phyloP scores from a whole-genome alignment of 257 asterid species.

The Craterostigma plantagineum region DNA sequence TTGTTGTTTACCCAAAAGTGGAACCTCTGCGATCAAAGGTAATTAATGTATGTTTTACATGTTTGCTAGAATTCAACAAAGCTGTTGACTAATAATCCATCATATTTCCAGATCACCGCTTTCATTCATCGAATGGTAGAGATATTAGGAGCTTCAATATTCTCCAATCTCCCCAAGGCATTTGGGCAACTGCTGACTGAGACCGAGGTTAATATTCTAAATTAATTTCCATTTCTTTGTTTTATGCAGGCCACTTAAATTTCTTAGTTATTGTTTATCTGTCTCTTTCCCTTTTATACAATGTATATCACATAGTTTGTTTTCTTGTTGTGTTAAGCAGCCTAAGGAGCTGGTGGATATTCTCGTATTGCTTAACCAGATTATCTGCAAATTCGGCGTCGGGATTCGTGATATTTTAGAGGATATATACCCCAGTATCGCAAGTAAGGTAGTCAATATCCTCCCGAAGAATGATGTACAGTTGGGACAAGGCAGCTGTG shows the following conservation, averaged over 20 bases:
- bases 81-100: conserved; percentile 10
- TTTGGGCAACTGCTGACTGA: conserved; percentile 74
- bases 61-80: background rate
- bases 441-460: conserved; percentile 43
- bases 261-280: background rate
- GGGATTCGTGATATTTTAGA: conserved; percentile 57
- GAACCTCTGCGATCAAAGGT: conserved; percentile 79
- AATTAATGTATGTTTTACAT: conserved; percentile 12
- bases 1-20: conserved; percentile 63
- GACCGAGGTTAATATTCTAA: conserved; percentile 55
- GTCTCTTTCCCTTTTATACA: background rate
- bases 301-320: conserved; percentile 7
- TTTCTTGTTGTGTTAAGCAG: conserved; percentile 30
- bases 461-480: conserved; percentile 60
- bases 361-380: conserved; percentile 73
- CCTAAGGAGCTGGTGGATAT: conserved; percentile 83
- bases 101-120: conserved; percentile 53
- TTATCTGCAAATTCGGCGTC: conserved; percentile 72
- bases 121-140: conserved; percentile 97
- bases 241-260: no score
- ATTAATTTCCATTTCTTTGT: no score
- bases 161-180: conserved; percentile 86
- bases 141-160: conserved; percentile 65
- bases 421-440: conserved; percentile 70
- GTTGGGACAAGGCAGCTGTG: conserved; percentile 62